Evolutionary conservation across 306 rosid species (phyloP).

Genomic region (Vigna mungo): DNA sequence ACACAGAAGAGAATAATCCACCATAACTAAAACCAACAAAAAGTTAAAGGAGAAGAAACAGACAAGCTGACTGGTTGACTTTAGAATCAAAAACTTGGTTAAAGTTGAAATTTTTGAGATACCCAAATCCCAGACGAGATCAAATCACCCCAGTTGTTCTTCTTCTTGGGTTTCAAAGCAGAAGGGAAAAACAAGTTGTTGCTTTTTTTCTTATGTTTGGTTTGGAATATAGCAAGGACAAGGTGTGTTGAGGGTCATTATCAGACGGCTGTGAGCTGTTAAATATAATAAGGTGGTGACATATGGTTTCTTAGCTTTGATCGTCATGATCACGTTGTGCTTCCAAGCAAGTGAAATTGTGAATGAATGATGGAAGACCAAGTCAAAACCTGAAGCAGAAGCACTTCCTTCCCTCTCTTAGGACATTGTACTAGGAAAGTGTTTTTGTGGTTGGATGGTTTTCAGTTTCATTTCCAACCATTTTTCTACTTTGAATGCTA

Average conservation of each 20-base stretch:
- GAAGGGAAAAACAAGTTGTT: slow-evolving; percentile 36
- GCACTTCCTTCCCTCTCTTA: not conserved
- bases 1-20: slow-evolving; percentile 18
- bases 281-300: slow-evolving; percentile 24
- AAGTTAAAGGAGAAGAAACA: slow-evolving; percentile 21
- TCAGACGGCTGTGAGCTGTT: slow-evolving; percentile 52
- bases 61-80: slow-evolving; percentile 24
- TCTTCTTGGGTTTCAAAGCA: slow-evolving; percentile 29
- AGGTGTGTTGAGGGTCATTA: slow-evolving; percentile 51
- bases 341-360: slow-evolving; percentile 28
- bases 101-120: slow-evolving; percentile 26
- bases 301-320: slow-evolving; percentile 26
- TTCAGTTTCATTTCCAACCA: not conserved
- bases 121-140: not conserved
- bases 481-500: slow-evolving; percentile 12
- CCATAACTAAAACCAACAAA: not conserved
- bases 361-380: slow-evolving; percentile 41
- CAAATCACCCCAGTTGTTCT: not conserved
- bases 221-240: slow-evolving; percentile 46
- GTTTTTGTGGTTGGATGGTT: slow-evolving; percentile 11
- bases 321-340: slow-evolving; percentile 44
- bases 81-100: slow-evolving; percentile 20
- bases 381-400: slow-evolving; percentile 45
- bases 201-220: slow-evolving; percentile 12
- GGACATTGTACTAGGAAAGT: not conserved